phyloP scores from a whole-genome alignment of 768 basidiomycete species.

The Podaxis sp. region DNA sequence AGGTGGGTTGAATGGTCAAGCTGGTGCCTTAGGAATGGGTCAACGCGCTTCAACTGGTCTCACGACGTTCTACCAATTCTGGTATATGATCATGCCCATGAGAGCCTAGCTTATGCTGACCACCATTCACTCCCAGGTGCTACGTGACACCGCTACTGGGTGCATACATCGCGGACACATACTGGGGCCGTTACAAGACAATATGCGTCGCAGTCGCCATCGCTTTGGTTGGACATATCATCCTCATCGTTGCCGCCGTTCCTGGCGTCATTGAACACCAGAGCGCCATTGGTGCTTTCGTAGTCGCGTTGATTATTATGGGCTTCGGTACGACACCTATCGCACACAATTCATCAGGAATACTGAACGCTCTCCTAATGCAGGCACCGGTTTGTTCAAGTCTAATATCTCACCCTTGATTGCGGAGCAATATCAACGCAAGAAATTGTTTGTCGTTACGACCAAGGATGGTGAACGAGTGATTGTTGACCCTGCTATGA shows the following conservation, averaged over 20 bases:
- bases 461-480: constrained; percentile 63
- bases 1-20: constrained; percentile 48
- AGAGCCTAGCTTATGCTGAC: not conserved
- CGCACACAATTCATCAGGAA: not conserved
- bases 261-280: constrained; percentile 61
- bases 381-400: constrained; percentile 72
- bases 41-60: constrained; percentile 74
- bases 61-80: constrained; percentile 70
- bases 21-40: constrained; percentile 66
- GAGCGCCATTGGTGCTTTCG: constrained; percentile 50
- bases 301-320: constrained; percentile 61
- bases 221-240: constrained; percentile 58
- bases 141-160: constrained; percentile 61
- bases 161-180: constrained; percentile 66
- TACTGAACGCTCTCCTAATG: constrained; percentile 15
- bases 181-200: constrained; percentile 69
- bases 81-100: constrained; percentile 34
- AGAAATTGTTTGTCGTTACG: constrained; percentile 48
- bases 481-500: constrained; percentile 70
- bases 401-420: constrained; percentile 75
- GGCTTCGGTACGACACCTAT: constrained; percentile 33
- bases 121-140: constrained; percentile 34
- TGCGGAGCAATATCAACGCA: constrained; percentile 70
- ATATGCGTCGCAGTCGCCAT: constrained; percentile 54
- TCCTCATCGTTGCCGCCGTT: constrained; percentile 64